Conservation (phyloP, 208 protist genomes). For the Crithidia sp. region DNA sequence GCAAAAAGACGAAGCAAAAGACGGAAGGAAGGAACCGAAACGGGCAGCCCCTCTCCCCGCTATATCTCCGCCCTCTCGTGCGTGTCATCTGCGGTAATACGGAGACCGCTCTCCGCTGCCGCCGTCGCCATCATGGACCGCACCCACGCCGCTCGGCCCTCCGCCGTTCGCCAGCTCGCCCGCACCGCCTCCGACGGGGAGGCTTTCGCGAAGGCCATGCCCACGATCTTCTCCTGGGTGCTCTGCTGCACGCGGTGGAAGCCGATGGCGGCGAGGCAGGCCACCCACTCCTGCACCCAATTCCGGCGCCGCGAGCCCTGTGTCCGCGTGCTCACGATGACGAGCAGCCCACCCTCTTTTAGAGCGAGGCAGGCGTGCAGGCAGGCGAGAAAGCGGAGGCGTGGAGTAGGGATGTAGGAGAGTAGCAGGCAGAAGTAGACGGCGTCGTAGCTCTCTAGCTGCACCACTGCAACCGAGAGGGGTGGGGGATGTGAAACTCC, state of each 20-base stretch:
- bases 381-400: constrained; percentile 77
- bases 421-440: constrained; percentile 88
- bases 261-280: constrained; percentile 62
- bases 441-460: constrained; percentile 56
- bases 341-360: constrained; percentile 69
- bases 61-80: neutral
- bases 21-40: neutral
- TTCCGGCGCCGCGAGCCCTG: constrained; percentile 58
- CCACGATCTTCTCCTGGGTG: constrained; percentile 72
- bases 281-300: constrained; percentile 78
- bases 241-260: constrained; percentile 74
- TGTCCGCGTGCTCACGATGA: constrained; percentile 87
- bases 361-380: constrained; percentile 79
- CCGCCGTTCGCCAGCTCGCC: constrained; percentile 17
- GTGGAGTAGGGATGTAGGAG: constrained; percentile 82
- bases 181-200: constrained; percentile 22
- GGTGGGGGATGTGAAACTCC: neutral
- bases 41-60: too few species aligned
- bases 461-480: constrained; percentile 14
- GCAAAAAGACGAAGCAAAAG: neutral
- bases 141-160: constrained; percentile 45
- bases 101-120: constrained; percentile 47
- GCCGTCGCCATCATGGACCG: constrained; percentile 41
- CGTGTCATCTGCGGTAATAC: constrained; percentile 62
- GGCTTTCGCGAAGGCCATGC: constrained; percentile 65